These are phyloP conservation scores for Malus sylvestris DNA, from an alignment of 306 rosid genomes.

Conservation along the genomic window DNA sequence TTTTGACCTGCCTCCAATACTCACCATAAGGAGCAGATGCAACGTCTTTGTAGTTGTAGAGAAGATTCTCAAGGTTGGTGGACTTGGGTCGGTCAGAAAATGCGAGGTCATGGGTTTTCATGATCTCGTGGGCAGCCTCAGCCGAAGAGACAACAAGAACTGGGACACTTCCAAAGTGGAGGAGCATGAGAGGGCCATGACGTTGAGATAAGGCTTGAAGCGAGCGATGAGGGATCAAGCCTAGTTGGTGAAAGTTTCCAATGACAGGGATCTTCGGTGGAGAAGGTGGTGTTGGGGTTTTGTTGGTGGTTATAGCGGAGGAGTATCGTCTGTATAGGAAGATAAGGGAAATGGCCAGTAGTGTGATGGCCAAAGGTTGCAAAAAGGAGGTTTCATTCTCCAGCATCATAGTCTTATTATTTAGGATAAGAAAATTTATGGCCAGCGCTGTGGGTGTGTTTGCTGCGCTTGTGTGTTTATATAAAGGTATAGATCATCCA, in stretches of 20 bases:
- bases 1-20: conserved; percentile 37
- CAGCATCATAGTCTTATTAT: neutral
- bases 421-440: neutral
- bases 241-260: too few species aligned
- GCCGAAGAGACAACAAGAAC: conserved; percentile 35
- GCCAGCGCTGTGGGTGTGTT: neutral
- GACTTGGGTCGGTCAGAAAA: conserved; percentile 18
- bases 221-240: too few species aligned
- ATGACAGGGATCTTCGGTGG: too few species aligned
- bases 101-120: conserved; percentile 27
- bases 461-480: neutral
- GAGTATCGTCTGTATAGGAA: conserved; percentile 14
- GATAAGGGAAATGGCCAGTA: neutral
- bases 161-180: conserved; percentile 29
- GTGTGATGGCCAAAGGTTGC: neutral
- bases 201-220: too few species aligned
- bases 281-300: neutral
- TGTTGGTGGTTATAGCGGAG: neutral
- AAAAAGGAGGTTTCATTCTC: neutral
- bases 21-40: conserved; percentile 29
- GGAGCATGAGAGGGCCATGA: neutral
- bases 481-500: too few species aligned
- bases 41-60: conserved; percentile 26
- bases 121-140: conserved; percentile 16
- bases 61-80: neutral